Percentiles rank a stretch among this genome's conserved stretches.
These are phyloP conservation scores for Amaranthus cruentus DNA, from an alignment of 148 eudicot species.

Conservation along the genomic window DNA sequence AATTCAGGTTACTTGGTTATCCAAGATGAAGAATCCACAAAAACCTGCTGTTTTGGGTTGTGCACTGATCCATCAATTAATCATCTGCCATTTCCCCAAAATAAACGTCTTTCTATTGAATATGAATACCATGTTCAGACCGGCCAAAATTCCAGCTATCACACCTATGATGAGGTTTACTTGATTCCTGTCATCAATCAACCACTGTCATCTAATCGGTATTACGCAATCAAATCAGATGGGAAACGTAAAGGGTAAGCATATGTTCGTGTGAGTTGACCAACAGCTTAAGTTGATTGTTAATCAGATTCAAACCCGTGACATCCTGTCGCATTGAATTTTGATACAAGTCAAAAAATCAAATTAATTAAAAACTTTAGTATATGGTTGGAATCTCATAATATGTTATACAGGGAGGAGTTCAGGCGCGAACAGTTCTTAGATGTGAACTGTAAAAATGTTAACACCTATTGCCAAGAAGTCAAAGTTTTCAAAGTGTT, in stretches of 20 bases:
- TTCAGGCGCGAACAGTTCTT: too few species aligned
- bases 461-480: too few species aligned
- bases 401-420: too few species aligned
- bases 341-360: too few species aligned
- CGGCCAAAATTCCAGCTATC: neutral
- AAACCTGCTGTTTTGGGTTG: constrained; percentile 26
- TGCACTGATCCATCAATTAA: constrained; percentile 20
- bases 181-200: constrained; percentile 35
- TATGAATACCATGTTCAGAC: constrained; percentile 10
- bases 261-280: neutral
- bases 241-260: constrained; percentile 33
- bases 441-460: too few species aligned
- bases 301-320: too few species aligned
- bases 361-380: too few species aligned
- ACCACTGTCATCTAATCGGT: constrained; percentile 30
- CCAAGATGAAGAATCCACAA: constrained; percentile 30
- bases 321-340: too few species aligned
- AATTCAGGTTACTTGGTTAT: constrained; percentile 39
- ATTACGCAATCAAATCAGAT: constrained; percentile 33
- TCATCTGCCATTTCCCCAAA: constrained; percentile 38
- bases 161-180: constrained; percentile 24
- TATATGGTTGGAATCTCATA: too few species aligned
- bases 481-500: too few species aligned
- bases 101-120: constrained; percentile 25
- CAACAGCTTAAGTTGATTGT: too few species aligned